Base-by-base conservation (phyloP, 805 yeast species). In the Zygoascus biomembranicola region DNA sequence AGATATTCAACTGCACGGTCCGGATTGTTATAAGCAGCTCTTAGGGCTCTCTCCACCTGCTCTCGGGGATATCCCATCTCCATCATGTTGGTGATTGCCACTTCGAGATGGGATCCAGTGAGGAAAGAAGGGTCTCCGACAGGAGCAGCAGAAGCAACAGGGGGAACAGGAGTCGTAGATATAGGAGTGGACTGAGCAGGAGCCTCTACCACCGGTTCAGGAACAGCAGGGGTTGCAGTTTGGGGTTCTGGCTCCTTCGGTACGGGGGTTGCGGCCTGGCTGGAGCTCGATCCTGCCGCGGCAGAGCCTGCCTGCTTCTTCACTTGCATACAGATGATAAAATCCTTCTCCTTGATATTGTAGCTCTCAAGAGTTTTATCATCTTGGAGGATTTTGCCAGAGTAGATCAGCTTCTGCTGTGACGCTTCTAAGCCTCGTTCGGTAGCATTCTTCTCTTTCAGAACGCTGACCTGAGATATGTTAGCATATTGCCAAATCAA, bases 1-100 rank as follows among this genome's bases (percentile, higher is more conserved):
- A 94, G 75, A 68, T 92, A 90, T 68, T 94, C 99, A 13, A 94
- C 98, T 0, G 99, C 99, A 63, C 99, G 82, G 67, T 92, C 98
- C 19, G 99, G 98, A 70, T 94, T 90, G 72, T 92, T 92, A 73
- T 82, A 94, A 1, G 99, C 98, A 14, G 96, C 96, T 62, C 95
- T 82, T 67, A 94, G 73, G 0, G 99, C 99, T 47, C 82, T 79
- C 70, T 88, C 95, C 26, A 89, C 97, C 66, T 88, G 87, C 16
- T 81, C 78, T 62, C 95, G 82, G 50, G 85, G 88, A 66, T 90
- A 94, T 8, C 99, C 99, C 97, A 94, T 90, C 61, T 88, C 97
- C 82, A 90, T 80, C 68, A 94, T 90, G 66, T 85, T 85, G 55
- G 76, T 77, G 54, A 92, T 79, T 35, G 95, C 87, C 10, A 83